Evolutionary conservation across 352 stramenopile species (phyloP), one percentile per base, ranked within the genome.

Genomic region (Thalassiosira livingstoniorum): DNA sequence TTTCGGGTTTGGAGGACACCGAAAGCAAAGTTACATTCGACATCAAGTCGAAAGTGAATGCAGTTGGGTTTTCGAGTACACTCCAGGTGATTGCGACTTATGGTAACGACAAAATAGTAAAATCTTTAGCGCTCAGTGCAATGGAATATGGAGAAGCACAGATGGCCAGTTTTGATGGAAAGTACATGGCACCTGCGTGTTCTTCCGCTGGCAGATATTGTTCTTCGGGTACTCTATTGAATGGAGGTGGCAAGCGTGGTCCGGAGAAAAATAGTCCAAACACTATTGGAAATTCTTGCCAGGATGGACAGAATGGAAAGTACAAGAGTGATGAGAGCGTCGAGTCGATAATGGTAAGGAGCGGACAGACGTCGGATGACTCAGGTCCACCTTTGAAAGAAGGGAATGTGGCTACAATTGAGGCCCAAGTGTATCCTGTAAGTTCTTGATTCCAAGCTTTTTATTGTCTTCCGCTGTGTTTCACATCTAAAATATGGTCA

Each of bases 141-240:
- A 23, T 34, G 11, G n/a, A 2, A 4, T 25, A 32, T 32, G 42
- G 45, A 31, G 63, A 34, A 10, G 5, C 25, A 32, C 63, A 61
- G 18, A 10, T 61, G 34, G 63, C 63, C 15, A 2, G 18, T 7
- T 72, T 61, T 43, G 45, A 61, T 61, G 27, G 10, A 34, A 23
- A 32, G 39, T 60, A 61, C 23, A 43, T 42, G 35, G 63, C 63
- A 13, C 63, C 63, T 4, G 13, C 43, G 21, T 72, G 63, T 47
- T 43, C 37, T 34, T 27, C 45, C 11, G 54, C 32, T 32, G 13
- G 25, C 1, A 53, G 1, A 5, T 31, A 31, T 31, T 72, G 63
- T 31, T 72, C 63, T 47, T 72, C 63, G 1, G 63, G 63, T n/a
- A 34, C 27, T 47, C 25, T 72, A 13, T 45, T 72, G 23, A 34